Evolutionary conservation across 306 rosid genomes (phyloP).

Genomic region (Fagus crenata): DNA sequence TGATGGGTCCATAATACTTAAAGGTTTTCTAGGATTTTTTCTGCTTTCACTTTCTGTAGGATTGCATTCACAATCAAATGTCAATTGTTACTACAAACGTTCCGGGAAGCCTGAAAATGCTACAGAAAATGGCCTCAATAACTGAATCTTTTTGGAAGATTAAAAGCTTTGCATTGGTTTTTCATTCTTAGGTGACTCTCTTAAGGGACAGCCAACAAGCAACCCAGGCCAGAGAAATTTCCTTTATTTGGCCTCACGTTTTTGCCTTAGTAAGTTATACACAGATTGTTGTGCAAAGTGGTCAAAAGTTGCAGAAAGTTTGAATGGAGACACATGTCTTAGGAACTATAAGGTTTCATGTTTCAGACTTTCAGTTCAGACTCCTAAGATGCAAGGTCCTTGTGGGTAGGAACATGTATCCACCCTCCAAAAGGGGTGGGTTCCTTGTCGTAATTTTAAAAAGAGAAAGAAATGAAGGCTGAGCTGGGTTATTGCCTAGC

Average conservation of each 20-base stretch:
- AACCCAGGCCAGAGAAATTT: no score
- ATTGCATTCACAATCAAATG: background rate
- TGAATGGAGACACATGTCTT: background rate
- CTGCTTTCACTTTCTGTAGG: background rate
- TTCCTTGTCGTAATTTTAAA: no score
- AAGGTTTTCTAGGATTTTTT: background rate
- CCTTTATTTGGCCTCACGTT: no score
- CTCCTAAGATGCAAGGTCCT: no score
- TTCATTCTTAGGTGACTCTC: background rate
- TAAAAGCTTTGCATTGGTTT: no score
- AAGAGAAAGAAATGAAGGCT: background rate
- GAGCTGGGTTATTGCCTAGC: background rate
- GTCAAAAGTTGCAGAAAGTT: background rate
- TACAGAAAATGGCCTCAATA: background rate
- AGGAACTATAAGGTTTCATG: background rate
- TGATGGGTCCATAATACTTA: background rate
- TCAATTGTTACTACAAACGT: background rate
- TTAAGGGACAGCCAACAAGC: no score
- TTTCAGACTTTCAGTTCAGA: no score
- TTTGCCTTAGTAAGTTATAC: no score
- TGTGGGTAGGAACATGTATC: no score
- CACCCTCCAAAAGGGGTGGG: no score
- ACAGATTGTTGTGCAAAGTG: no score
- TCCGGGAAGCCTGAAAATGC: background rate
- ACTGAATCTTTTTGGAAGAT: background rate